Base-by-base conservation (phyloP, 495 filamentous ascomycete species). In the Penicillium roqueforti region DNA sequence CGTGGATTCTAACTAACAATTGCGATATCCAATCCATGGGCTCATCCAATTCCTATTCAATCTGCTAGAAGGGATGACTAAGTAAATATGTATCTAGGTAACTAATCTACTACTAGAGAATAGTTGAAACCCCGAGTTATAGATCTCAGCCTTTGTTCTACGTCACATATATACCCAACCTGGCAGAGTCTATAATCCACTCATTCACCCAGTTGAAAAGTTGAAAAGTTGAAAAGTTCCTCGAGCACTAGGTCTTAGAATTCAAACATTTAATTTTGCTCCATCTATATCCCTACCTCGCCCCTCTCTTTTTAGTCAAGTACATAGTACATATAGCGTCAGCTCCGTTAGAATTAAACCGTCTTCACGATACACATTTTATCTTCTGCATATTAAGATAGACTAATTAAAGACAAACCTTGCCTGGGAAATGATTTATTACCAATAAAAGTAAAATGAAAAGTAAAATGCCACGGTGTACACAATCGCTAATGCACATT, bases 401-500 rank as follows among this genome's bases (percentile, higher is more conserved):
- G 32, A 9, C 10, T n/a, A 16, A 29, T 23, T 7, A 28, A 16
- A 18, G 13, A n/a, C 29, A 48, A 23, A 22, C 13, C n/a, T 37
- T 38, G 37, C 5, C 6, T 28, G 4, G 6, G 20, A 10, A 26
- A 18, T 31, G 16, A 10, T 19, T 25, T 9, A 10, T 3, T 2
- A 26, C 22, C 34, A 26, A 39, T 14, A 3, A 37, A 38, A 8
- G n/a, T n/a, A n/a, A n/a, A n/a, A n/a, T n/a, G n/a, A n/a, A n/a
- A n/a, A n/a, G n/a, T 28, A 1, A 50, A 32, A 51, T 26, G 50
- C 50, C 50, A 52, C 38, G 9, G 39, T 52, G 39, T 50, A 50
- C 32, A 20, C 47, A 18, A 20, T 51, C 37, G 38, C 19, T 18
- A 42, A 34, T 42, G 28, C 34, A 48, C 20, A 16, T 25, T 29